phyloP scores from a whole-genome alignment of 345 rosid species.

The Firmiana major region DNA sequence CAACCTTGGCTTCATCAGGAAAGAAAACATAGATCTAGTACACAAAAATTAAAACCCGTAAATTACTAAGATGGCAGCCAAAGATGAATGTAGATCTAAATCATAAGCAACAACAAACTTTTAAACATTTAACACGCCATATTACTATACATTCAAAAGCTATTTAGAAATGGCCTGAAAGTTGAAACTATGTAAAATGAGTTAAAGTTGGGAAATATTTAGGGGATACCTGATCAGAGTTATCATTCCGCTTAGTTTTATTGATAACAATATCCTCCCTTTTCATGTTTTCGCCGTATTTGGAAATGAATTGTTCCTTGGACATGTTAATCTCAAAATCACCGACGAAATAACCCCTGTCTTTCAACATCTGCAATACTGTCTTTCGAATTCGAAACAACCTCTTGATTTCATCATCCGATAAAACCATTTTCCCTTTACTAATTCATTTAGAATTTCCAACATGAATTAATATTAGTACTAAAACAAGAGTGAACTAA shows the following conservation, averaged over 20 bases:
- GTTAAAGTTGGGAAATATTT: neutral
- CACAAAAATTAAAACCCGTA: neutral
- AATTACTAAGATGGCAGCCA: neutral
- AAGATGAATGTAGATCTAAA: neutral
- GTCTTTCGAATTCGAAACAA: conserved; percentile 61
- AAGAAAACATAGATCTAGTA: conserved; percentile 86
- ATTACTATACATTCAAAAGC: neutral
- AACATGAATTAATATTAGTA: neutral
- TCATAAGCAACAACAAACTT: neutral
- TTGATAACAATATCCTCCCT: conserved; percentile 78
- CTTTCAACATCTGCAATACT: conserved; percentile 78
- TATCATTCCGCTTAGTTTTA: conserved; percentile 49
- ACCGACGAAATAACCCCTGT: conserved; percentile 66
- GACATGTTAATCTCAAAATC: conserved; percentile 59
- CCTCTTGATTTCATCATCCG: conserved; percentile 66
- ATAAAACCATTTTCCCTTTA: conserved; percentile 37
- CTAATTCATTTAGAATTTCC: neutral
- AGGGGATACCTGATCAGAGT: conserved; percentile 56
- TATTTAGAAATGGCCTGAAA: neutral
- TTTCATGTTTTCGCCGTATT: conserved; percentile 75
- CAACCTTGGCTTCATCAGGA: conserved; percentile 81
- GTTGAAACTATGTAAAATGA: too few species aligned
- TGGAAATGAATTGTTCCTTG: conserved; percentile 46
- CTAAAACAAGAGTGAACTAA: neutral
- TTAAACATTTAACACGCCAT: neutral